A percentile compares a stretch with the other conserved stretches of the same genome.
These are phyloP conservation scores for Dissophora globulifera DNA, from an alignment of 192 early-diverging fungal species.

Conservation along the genomic window DNA sequence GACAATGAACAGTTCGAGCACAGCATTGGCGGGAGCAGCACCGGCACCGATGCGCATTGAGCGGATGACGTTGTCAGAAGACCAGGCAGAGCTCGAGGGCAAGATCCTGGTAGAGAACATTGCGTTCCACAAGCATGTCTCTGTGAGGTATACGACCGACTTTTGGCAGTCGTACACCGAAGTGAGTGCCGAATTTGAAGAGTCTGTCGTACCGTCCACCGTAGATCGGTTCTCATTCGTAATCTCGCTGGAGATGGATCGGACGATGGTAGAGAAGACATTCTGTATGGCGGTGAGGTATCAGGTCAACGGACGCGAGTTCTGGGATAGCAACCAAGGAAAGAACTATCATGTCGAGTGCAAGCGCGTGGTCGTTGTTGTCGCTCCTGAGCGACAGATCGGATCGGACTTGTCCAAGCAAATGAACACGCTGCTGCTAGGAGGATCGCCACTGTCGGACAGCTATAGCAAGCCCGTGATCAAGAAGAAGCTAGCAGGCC, in stretches of 20 bases:
- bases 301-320: constrained; percentile 74
- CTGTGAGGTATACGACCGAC: constrained; percentile 83
- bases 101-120: constrained; percentile 85
- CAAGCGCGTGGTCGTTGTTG: constrained; percentile 37
- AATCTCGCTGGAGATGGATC: constrained; percentile 57
- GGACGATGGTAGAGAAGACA: constrained; percentile 55
- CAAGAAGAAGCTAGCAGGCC: constrained; percentile 35
- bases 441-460: constrained; percentile 24
- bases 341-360: constrained; percentile 80
- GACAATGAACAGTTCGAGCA: constrained; percentile 49
- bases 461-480: constrained; percentile 43
- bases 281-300: constrained; percentile 72
- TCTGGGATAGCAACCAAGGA: constrained; percentile 97
- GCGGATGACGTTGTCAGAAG: constrained; percentile 57
- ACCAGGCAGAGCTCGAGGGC: constrained; percentile 67
- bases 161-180: constrained; percentile 82
- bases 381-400: constrained; percentile 6
- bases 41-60: constrained; percentile 63
- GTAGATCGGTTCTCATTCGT: constrained; percentile 81
- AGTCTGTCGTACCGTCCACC: constrained; percentile 57
- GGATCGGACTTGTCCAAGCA: constrained; percentile 39
- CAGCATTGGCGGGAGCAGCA: no score
- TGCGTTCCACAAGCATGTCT: constrained; percentile 85
- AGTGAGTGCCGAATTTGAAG: constrained; percentile 68
- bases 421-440: constrained; percentile 34